Evolutionary conservation across 192 early-diverging fungal species (phyloP), one percentile per base, ranked within the genome.

Genomic region (Allomyces macrogynus): DNA sequence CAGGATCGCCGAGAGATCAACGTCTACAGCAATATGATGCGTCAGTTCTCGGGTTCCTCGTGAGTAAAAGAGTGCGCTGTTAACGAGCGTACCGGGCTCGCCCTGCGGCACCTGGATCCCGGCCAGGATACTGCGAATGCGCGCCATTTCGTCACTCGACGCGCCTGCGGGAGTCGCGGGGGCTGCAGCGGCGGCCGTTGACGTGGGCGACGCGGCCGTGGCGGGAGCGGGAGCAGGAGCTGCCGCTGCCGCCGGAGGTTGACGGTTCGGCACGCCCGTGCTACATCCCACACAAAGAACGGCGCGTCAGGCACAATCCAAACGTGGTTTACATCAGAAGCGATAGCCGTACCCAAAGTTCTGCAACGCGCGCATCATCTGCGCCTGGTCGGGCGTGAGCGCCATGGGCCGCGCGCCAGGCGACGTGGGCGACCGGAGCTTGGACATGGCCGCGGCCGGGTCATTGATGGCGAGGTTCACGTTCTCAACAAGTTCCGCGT

Each of bases 381-480:
- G 44, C 18, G 44, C 44, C 44, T 54, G 44, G 12, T 54, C 12
- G 18, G 44, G 12, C 12, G 44, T 18, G 18, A 18, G 12, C 44
- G 44, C 10, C 10, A 18, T 11, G 44, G 12, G 10, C 44, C 10
- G 12, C 3, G 44, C 12, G 44, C 44, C 18, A 1, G 44, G 10
- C 3, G 44, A 18, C 12, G 44, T 54, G 44, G 44, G 44, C 44
- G 10, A 18, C 26, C 26, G 26, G 12, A 54, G 10, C 44, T 54
- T 11, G 12, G 44, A 1, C 44, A 74, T 61, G 18, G 61, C 68
- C 16, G 66, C 64, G 23, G 74, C 68, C 8, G 76, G 72, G 24
- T 76, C 75, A 62, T 76, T 82, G 61, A 89, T 76, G 62, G 83
- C 63, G 11, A 69, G 57, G 66, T 87, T 91, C 49, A 87, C 77